Evolutionary conservation across 2,329 filamentous ascomycete species (phyloP), one percentile per base, ranked within the genome.

Genomic region (Dactylellina leptospora): DNA sequence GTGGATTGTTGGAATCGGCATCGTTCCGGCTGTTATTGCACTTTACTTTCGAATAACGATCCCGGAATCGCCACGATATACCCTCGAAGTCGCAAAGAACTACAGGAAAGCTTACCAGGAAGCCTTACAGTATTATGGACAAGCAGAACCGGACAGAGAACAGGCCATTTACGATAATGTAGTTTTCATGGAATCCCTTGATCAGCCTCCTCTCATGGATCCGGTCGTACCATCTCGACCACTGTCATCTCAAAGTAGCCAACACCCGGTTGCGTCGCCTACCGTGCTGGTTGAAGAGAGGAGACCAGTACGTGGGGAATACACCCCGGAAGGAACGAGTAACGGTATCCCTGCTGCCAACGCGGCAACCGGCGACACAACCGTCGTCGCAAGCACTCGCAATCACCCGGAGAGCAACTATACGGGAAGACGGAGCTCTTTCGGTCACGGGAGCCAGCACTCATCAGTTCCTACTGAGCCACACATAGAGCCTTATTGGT

Each of bases 11-110:
- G 87, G 86, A 1, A 85, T 87, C 0, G 87, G 87, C 4, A 86
- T 86, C 6, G 81, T 88, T 0, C 87, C 87, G 0, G 87, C 86
- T 2, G 80, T 87, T 10, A 80, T 89, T 6, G 87, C 87, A 74
- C 86, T 88, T 69, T 81, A 87, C 38, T 89, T 89, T 75, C 85
- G 87, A 16, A 87, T 89, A 77, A 86, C 87, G 74, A 84, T 89
- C 42, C 87, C 86, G 36, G 87, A 90, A 77, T 87, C 85, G 62
- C 87, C 87, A 3, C 81, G 88, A 28, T 90, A 87, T 78, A 84
- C 85, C 8, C 83, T 88, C 25, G 87, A 89, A 75, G 86, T 89
- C 74, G 86, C 86, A 74, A 84, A 85, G 76, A 86, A 88, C 75
- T 84, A 86, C 0, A 82, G 83, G 4, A 82, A 84, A 44, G 86